phyloP scores from a whole-genome alignment of 768 basidiomycete genomes.

The Tylopilus subfusipes region DNA sequence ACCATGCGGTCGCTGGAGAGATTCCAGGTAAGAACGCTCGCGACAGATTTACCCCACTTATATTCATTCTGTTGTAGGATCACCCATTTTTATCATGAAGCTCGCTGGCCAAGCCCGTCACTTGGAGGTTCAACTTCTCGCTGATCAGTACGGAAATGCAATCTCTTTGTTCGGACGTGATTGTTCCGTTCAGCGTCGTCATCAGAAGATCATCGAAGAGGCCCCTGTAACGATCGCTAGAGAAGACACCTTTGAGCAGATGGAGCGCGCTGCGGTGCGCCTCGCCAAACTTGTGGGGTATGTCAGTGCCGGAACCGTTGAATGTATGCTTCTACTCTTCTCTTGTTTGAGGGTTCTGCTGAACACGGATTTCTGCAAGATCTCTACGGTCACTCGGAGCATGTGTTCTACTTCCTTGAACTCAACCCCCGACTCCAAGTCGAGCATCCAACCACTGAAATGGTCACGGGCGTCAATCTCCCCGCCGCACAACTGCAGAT shows the following conservation, averaged over 20 bases:
- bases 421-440: constrained; percentile 99
- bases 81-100: constrained; percentile 99
- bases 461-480: constrained; percentile 98
- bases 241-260: constrained; percentile 87
- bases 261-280: constrained; percentile 99
- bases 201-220: constrained; percentile 99
- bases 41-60: neutral
- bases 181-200: constrained; percentile 97
- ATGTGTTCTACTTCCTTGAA: constrained; percentile 96
- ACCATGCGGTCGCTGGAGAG: constrained; percentile 89
- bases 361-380: constrained; percentile 44
- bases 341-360: neutral
- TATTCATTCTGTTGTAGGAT: constrained; percentile 52
- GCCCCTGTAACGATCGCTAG: constrained; percentile 97
- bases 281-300: constrained; percentile 99
- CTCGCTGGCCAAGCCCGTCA: constrained; percentile 97
- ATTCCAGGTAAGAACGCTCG: constrained; percentile 77
- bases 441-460: constrained; percentile 99
- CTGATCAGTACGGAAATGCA: constrained; percentile 98
- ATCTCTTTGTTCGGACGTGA: constrained; percentile 99
- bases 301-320: constrained; percentile 97
- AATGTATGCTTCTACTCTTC: constrained; percentile 53
- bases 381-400: constrained; percentile 90
- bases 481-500: constrained; percentile 96
- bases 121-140: constrained; percentile 95